Conservation (phyloP, 768 basidiomycete genomes). For the Lentinula edodes region DNA sequence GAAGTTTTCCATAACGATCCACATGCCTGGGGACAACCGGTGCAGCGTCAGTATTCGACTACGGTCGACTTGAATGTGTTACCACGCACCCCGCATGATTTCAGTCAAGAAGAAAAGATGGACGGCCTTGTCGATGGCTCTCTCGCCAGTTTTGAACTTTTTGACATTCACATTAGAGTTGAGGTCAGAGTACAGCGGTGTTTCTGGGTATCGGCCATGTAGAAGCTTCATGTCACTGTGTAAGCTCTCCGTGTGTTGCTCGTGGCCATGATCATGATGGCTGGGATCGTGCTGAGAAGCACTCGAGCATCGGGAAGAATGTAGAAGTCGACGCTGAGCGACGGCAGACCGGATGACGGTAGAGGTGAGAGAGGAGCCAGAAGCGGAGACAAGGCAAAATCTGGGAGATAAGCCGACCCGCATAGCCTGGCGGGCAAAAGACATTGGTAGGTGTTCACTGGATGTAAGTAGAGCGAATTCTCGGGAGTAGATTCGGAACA, state of each 20-base stretch:
- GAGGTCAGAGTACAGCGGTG: constrained; percentile 9
- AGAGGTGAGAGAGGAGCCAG: constrained; percentile 20
- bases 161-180: constrained; percentile 27
- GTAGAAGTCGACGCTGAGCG: constrained; percentile 47
- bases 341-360: constrained; percentile 25
- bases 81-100: constrained; percentile 79
- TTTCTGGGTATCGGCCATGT: neutral
- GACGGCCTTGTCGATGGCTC: constrained; percentile 93
- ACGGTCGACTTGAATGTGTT: neutral
- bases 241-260: constrained; percentile 22
- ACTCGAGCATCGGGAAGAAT: constrained; percentile 30
- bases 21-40: constrained; percentile 67
- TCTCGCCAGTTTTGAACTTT: constrained; percentile 71
- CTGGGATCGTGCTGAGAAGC: constrained; percentile 22
- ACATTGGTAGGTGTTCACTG: constrained; percentile 37
- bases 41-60: constrained; percentile 11
- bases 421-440: constrained; percentile 38
- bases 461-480: constrained; percentile 10
- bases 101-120: constrained; percentile 99
- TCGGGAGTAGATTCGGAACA: constrained; percentile 21
- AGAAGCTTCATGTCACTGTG: constrained; percentile 26
- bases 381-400: constrained; percentile 10
- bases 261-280: constrained; percentile 16
- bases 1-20: constrained; percentile 90
- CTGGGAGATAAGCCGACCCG: constrained; percentile 1